Conservation (phyloP, 805 yeast species). For the Lachancea sp. region DNA sequence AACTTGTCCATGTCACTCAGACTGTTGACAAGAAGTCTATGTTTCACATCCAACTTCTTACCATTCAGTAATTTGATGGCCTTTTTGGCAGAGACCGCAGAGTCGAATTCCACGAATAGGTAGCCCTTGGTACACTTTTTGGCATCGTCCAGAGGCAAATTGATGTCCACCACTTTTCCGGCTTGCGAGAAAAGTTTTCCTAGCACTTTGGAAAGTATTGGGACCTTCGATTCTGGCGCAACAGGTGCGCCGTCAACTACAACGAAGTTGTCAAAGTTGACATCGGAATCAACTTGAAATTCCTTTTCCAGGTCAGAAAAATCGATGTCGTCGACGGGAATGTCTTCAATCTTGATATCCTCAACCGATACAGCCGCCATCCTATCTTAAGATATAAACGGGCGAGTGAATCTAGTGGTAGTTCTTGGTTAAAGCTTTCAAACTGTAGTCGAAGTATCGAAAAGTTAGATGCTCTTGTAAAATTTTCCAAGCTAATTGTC, state of each 20-base stretch:
- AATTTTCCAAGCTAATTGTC: no score
- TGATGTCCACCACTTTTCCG: constrained; percentile 72
- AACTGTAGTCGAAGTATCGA: no score
- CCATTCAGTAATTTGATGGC: constrained; percentile 79
- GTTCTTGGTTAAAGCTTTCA: no score
- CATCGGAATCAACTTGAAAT: constrained; percentile 50
- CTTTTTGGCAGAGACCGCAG: constrained; percentile 58
- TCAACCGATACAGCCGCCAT: constrained; percentile 25
- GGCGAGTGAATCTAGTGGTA: no score
- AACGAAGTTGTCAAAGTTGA: constrained; percentile 66
- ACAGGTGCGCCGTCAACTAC: constrained; percentile 94
- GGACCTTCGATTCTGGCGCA: constrained; percentile 84
- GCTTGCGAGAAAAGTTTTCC: constrained; percentile 69
- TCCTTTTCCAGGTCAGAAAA: constrained; percentile 80
- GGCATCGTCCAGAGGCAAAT: constrained; percentile 66
- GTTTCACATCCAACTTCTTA: constrained; percentile 90
- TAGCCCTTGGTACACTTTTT: constrained; percentile 80
- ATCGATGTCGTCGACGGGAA: constrained; percentile 60
- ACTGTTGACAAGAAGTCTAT: constrained; percentile 77
- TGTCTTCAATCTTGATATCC: constrained; percentile 39
- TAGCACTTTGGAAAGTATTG: constrained; percentile 77
- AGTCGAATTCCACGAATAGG: constrained; percentile 75
- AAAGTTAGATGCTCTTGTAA: no score
- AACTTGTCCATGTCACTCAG: constrained; percentile 76
- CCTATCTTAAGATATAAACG: background rate